Evolutionary conservation across 2,329 filamentous ascomycete species (phyloP).

Genomic region (Diaporthe sp.): DNA sequence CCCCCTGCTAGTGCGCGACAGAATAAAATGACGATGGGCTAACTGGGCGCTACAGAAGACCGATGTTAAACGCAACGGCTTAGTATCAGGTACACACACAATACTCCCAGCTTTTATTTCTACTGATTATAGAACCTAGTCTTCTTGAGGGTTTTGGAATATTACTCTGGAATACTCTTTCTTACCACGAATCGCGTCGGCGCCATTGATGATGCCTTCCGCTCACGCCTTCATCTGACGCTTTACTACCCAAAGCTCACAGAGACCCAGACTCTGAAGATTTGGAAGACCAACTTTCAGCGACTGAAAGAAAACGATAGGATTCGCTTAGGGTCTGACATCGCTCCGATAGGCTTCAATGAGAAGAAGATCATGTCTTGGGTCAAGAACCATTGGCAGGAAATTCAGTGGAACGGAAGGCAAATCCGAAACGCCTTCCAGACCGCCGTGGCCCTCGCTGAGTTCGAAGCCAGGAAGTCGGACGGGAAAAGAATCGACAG

Average conservation of each 20-base stretch:
- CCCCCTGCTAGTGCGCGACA: too few species aligned
- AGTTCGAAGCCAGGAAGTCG: neutral
- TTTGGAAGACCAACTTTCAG: conserved; percentile 41
- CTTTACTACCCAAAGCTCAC: conserved; percentile 52
- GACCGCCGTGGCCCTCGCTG: neutral
- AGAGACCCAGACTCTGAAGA: conserved; percentile 39
- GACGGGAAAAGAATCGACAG: neutral
- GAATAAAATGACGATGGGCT: too few species aligned
- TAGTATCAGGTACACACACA: too few species aligned
- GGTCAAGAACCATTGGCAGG: neutral
- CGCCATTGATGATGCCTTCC: conserved; percentile 58
- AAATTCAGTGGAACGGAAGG: neutral
- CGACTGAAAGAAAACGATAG: conserved; percentile 29
- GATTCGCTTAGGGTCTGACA: neutral
- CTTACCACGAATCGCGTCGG: conserved; percentile 60
- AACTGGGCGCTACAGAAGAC: too few species aligned
- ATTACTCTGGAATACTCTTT: conserved; percentile 43
- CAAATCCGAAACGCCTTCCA: conserved; percentile 26
- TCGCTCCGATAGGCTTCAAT: neutral
- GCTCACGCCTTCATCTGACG: conserved; percentile 54
- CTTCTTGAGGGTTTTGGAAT: conserved; percentile 54
- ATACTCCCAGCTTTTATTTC: too few species aligned
- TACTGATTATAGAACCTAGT: too few species aligned
- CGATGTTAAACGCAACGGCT: too few species aligned
- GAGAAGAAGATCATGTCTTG: neutral